phyloP scores from a whole-genome alignment of 805 yeast genomes.

The Sugiyamaella valdiviana region DNA sequence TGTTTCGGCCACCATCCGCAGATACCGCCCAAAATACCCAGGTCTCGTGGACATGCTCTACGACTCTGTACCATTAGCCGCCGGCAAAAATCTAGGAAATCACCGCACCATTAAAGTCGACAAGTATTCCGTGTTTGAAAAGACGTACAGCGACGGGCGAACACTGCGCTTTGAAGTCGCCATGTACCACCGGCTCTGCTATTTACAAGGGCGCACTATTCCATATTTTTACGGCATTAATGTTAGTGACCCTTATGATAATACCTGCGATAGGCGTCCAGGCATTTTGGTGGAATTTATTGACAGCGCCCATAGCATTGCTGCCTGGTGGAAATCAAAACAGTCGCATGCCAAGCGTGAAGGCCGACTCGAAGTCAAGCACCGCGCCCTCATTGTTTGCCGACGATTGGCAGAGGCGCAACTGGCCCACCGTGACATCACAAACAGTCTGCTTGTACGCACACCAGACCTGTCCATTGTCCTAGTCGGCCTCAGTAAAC shows the following conservation, averaged over 20 bases:
- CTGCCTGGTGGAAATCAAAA: not conserved
- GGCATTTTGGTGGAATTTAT: slow-evolving; percentile 11
- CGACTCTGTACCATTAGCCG: not conserved
- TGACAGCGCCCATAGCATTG: not conserved
- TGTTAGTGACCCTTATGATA: slow-evolving; percentile 15
- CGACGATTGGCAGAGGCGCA: not conserved
- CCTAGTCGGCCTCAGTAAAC: not conserved
- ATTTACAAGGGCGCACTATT: slow-evolving; percentile 13
- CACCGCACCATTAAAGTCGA: not conserved
- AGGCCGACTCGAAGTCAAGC: not conserved
- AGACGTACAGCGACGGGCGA: not conserved
- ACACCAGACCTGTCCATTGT: not conserved
- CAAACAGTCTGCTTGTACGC: not conserved
- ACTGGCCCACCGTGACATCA: not conserved
- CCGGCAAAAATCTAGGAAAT: not conserved
- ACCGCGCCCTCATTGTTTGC: not conserved
- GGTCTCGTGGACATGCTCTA: not conserved
- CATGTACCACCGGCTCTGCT: slow-evolving; percentile 6
- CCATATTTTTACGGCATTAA: slow-evolving; percentile 13
- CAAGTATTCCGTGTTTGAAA: not conserved
- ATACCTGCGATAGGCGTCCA: not conserved
- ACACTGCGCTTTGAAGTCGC: slow-evolving; percentile 1
- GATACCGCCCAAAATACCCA: not conserved
- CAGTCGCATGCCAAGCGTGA: not conserved
- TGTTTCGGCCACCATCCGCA: not conserved